Percentiles rank a stretch among this genome's conserved stretches.
Conservation (phyloP, 352 stramenopile genomes). For the Phytophthora tentaculata region DNA sequence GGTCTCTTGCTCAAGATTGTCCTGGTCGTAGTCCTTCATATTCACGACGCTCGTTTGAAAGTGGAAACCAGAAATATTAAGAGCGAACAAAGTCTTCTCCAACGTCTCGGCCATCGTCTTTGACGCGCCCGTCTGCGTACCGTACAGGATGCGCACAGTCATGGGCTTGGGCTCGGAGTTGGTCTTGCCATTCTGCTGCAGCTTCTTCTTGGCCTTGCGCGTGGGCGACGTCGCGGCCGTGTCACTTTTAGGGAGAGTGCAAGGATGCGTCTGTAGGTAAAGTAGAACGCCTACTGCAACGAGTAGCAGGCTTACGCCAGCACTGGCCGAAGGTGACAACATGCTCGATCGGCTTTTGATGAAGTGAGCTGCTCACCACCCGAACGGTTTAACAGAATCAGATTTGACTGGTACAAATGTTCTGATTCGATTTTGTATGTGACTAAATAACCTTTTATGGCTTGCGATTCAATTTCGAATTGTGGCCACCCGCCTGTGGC, state of each 20-base stretch:
- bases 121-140: conserved; percentile 85
- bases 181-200: conserved; percentile 9
- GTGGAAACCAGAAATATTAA: conserved; percentile 81
- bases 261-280: conserved; percentile 31
- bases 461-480: conserved; percentile 22
- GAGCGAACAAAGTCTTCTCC: conserved; percentile 80
- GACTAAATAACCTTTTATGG: background rate
- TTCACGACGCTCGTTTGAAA: conserved; percentile 86
- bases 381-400: conserved; percentile 23
- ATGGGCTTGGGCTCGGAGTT: conserved; percentile 36
- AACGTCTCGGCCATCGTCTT: conserved; percentile 79
- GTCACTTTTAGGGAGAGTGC: conserved; percentile 20
- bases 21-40: conserved; percentile 91
- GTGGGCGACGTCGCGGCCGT: conserved; percentile 18
- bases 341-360: conserved; percentile 23
- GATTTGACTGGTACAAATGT: background rate
- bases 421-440: background rate
- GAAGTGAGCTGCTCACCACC: conserved; percentile 32
- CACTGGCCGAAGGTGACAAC: conserved; percentile 39
- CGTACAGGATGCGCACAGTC: conserved; percentile 86
- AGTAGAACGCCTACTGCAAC: conserved; percentile 57
- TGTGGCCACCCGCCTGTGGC: conserved; percentile 23
- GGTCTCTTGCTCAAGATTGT: conserved; percentile 89
- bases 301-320: conserved; percentile 57
- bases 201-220: conserved; percentile 28